Evolutionary conservation across 768 basidiomycete genomes (phyloP), one percentile per base, ranked within the genome.

Genomic region (Russula lepida): DNA sequence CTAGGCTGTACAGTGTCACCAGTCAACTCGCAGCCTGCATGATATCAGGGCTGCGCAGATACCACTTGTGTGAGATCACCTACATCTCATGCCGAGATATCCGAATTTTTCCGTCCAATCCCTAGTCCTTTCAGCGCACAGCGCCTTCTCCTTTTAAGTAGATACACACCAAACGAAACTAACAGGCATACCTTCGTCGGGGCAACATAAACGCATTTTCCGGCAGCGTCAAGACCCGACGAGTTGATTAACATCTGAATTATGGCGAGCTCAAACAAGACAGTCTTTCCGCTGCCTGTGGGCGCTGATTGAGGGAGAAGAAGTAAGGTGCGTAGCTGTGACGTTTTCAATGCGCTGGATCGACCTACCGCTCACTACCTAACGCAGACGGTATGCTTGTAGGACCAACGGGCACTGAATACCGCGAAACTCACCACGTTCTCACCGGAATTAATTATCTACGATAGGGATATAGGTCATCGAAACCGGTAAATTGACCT

Each of bases 281-380:
- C 92, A 0, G 97, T 99, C 73, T 98, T 98, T 30, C 97, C 97
- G 54, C 92, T 91, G 30, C 95, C 93, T 15, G 97, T 98, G 0
- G 97, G 97, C 2, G 95, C 95, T 92, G 69, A 12, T 54, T 28
- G n/a, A 9, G 23, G 15, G 41, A 52, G 27, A 47, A 47, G 30
- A 61, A 50, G 54, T 52, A 68, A 41, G 25, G 11, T 54, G 52
- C 19, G 27, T 53, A 25, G 27, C 6, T 19, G 50, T 27, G 30
- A 58, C 32, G 9, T 3, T 21, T 51, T 7, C 13, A 23, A 19
- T 6, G 46, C 12, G 17, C 28, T n/a, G 8, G 7, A 55, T 59
- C 64, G 48, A 66, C 68, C 32, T 71, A 89, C 85, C 88, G 67
- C 86, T 88, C 49, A 90, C 79, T 56, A 90, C 84, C 89, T 92